These are phyloP conservation scores for Russula emetica DNA, from an alignment of 768 basidiomycete genomes.

Conservation along the genomic window DNA sequence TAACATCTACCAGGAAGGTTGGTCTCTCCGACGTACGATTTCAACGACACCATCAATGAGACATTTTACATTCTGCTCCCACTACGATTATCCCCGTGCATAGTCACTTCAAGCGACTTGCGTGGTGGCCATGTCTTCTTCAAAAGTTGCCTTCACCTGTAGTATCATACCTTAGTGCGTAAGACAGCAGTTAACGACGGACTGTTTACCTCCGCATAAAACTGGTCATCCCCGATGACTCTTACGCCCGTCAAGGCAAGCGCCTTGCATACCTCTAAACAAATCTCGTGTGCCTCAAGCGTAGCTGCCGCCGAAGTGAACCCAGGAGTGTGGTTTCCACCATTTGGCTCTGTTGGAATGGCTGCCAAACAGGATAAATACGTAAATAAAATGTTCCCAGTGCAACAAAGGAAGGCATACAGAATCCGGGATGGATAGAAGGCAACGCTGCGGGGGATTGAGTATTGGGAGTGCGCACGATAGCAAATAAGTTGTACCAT, in stretches of 20 bases:
- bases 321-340: constrained; percentile 72
- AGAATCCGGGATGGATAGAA: constrained; percentile 69
- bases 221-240: constrained; percentile 62
- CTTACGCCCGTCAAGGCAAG: constrained; percentile 67
- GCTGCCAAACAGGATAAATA: constrained; percentile 39
- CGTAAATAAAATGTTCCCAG: background rate
- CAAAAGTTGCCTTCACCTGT: constrained; percentile 23
- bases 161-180: background rate
- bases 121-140: constrained; percentile 18
- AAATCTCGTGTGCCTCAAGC: constrained; percentile 57
- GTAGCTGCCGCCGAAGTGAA: constrained; percentile 65
- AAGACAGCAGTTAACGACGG: background rate
- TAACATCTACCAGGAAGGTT: background rate
- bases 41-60: background rate
- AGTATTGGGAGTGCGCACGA: background rate
- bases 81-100: background rate
- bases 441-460: constrained; percentile 45
- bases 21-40: background rate
- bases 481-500: constrained; percentile 43
- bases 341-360: constrained; percentile 66
- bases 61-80: background rate
- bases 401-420: constrained; percentile 33
- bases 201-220: constrained; percentile 48
- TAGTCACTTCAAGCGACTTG: constrained; percentile 4
- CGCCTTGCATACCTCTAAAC: constrained; percentile 63